Evolutionary conservation across 2,329 filamentous ascomycete species (phyloP), one percentile per base, ranked within the genome.

Genomic region (Pseudogymnoascus sp.): DNA sequence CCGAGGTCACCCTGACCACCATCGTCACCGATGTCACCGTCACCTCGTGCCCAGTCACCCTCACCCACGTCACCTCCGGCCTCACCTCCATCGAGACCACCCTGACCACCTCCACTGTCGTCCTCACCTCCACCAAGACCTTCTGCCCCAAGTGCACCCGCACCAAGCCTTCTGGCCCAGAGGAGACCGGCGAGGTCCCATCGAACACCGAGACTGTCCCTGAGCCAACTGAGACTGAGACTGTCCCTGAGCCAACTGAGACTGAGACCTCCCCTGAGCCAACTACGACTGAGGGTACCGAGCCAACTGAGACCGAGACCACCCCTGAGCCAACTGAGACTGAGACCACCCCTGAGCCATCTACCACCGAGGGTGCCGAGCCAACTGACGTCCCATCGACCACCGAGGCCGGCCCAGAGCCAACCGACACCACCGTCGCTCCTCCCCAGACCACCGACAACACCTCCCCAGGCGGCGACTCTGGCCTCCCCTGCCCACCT

Each of bases 401-500:
- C 42, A 46, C 42, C 42, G 21, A 46, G 42, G 17, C 10, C 29
- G 9, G 31, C 31, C 31, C 29, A 17, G 29, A 31, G 50, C 50
- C 56, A 21, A 38, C 31, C 26, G 19, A 23, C 60, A 31, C 26
- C n/a, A 40, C 66, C 19, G 65, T 75, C 40, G 69, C 69, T 38
- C 75, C 80, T 53, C 72, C 76, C 11, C 73, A 77, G 72, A 79
- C 80, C 37, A 70, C 67, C 13, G 13, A 13, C 19, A 15, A 6
- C 44, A 50, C 46, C 40, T 6, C 40, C 46, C 46, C 46, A 31
- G 46, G 46, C 29, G 46, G 46, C 6, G 46, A 53, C 46, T 10
- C 6, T 26, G 46, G 46, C 5, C 46, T 56, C 56, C 63, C 71
- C 62, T 66, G 65, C 68, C 91, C 92, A 64, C 77, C 80, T 26